Evolutionary conservation across 1,139 yeast genomes (phyloP).

Genomic region (Geotrichum klebahnii): DNA sequence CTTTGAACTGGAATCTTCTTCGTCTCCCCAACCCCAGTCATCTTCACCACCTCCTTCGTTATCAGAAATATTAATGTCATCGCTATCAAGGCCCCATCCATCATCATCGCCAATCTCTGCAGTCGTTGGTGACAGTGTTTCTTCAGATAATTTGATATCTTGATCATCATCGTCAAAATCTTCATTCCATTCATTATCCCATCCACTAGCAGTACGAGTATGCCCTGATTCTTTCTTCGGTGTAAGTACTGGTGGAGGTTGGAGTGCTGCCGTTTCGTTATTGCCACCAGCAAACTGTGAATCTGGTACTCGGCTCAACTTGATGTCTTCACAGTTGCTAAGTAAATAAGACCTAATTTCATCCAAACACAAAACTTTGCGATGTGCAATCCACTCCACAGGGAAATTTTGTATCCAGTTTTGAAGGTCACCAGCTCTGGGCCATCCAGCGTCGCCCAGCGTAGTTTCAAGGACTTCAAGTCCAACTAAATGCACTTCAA

Average conservation of each 20-base stretch:
- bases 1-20: slow-evolving; percentile 20
- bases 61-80: slow-evolving; percentile 8
- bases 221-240: background rate
- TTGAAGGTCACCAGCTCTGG: slow-evolving; percentile 27
- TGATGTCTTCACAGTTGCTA: slow-evolving; percentile 1
- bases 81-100: slow-evolving; percentile 19
- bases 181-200: slow-evolving; percentile 15
- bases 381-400: slow-evolving; percentile 30
- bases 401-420: slow-evolving; percentile 28
- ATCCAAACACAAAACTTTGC: slow-evolving; percentile 27
- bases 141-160: background rate
- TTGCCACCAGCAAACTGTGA: slow-evolving; percentile 7
- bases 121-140: background rate
- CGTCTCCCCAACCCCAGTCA: slow-evolving; percentile 37
- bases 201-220: slow-evolving; percentile 8
- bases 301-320: slow-evolving; percentile 4
- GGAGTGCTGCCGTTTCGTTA: background rate
- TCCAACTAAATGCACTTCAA: slow-evolving; percentile 28
- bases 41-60: slow-evolving; percentile 25
- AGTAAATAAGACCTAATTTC: slow-evolving; percentile 23
- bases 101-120: slow-evolving; percentile 15
- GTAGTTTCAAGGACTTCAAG: slow-evolving; percentile 20
- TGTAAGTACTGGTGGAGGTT: background rate
- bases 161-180: slow-evolving; percentile 8
- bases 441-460: slow-evolving; percentile 19